Evolutionary conservation across 176 grass and related monocot genomes (phyloP).

Genomic region (Oryza officinalis): DNA sequence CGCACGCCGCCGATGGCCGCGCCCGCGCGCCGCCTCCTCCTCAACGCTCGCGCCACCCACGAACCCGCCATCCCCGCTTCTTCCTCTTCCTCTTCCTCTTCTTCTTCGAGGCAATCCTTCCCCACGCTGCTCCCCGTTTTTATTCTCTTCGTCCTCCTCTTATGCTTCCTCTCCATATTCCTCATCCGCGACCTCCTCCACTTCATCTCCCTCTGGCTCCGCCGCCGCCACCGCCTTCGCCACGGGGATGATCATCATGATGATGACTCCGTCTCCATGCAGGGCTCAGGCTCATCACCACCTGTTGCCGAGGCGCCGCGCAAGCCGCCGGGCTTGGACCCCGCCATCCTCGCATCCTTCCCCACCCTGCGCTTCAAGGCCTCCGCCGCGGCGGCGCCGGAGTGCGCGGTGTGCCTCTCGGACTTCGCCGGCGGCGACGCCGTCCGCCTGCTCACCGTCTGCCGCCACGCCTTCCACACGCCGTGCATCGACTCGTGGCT

Average conservation of each 20-base stretch:
- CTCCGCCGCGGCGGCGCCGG: neutral
- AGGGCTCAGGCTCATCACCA: neutral
- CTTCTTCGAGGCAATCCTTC: slow-evolving; percentile 21
- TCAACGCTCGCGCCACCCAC: neutral
- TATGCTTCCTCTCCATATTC: slow-evolving; percentile 65
- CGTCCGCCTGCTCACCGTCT: slow-evolving; percentile 61
- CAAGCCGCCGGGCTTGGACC: slow-evolving; percentile 53
- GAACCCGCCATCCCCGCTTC: neutral
- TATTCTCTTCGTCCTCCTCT: slow-evolving; percentile 55
- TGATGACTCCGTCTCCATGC: neutral
- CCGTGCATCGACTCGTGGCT: slow-evolving; percentile 73
- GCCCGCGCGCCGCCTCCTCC: slow-evolving; percentile 26
- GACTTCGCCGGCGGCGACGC: slow-evolving; percentile 49
- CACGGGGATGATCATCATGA: neutral
- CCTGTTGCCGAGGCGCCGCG: neutral
- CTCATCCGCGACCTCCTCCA: slow-evolving; percentile 64
- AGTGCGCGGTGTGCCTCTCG: slow-evolving; percentile 71
- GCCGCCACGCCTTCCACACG: slow-evolving; percentile 63
- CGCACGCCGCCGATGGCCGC: slow-evolving; percentile 27
- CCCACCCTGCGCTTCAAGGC: slow-evolving; percentile 28
- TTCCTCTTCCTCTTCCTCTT: neutral
- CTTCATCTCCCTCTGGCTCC: slow-evolving; percentile 61
- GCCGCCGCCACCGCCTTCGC: slow-evolving; percentile 28
- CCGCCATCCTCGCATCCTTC: slow-evolving; percentile 49
- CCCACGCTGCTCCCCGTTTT: slow-evolving; percentile 56